Conservation (phyloP, 164 flowering plant genomes). For the Nymphaea colorata region DNA sequence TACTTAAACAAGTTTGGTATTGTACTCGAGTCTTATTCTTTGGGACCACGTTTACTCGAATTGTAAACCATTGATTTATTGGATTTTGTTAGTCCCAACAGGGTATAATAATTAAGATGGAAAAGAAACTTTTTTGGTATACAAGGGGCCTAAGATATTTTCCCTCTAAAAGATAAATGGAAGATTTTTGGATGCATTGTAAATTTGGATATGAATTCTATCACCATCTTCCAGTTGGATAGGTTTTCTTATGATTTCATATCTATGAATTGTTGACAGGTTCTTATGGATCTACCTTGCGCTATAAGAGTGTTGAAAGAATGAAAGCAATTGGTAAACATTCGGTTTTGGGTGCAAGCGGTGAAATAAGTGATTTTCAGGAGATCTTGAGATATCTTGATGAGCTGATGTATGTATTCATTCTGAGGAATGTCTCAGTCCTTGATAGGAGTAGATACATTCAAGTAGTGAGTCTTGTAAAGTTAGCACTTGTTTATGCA, state of each 20-base stretch:
- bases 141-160: no score
- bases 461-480: not conserved
- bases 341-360: constrained; percentile 95
- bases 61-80: no score
- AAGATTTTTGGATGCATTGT: no score
- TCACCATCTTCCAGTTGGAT: not conserved
- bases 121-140: no score
- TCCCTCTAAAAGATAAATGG: no score
- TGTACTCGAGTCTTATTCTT: no score
- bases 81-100: no score
- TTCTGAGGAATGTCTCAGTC: not conserved
- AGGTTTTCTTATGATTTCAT: not conserved
- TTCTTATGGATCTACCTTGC: constrained; percentile 89
- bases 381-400: constrained; percentile 79
- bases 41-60: no score
- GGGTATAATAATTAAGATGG: no score
- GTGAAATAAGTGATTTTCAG: constrained; percentile 97
- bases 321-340: constrained; percentile 81
- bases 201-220: no score
- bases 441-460: not conserved
- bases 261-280: constrained; percentile 24
- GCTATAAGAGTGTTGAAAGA: constrained; percentile 89
- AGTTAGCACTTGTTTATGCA: not conserved
- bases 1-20: no score
- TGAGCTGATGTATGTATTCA: constrained; percentile 62